Percentiles rank a stretch among this genome's conserved stretches.
Evolutionary conservation across 345 rosid genomes (phyloP).

Genomic region (Crucihimalaya himalaica): DNA sequence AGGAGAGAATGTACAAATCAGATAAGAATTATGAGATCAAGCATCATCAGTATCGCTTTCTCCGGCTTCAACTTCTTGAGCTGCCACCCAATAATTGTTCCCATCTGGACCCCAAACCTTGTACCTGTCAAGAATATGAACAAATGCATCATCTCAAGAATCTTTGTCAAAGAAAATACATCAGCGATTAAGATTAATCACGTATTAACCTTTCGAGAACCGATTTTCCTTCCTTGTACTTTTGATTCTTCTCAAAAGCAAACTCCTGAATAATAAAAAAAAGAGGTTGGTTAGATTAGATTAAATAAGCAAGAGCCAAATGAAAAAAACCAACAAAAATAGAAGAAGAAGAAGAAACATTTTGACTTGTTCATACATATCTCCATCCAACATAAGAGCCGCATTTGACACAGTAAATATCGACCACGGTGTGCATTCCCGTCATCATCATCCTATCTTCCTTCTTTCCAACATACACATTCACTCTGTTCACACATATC

Average conservation of each 20-base stretch:
- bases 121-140: slow-evolving; percentile 49
- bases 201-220: slow-evolving; percentile 61
- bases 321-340: slow-evolving; percentile 40
- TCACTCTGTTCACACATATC: slow-evolving; percentile 51
- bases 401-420: slow-evolving; percentile 83
- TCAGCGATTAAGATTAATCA: not conserved
- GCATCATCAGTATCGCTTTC: slow-evolving; percentile 91
- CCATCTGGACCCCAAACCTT: slow-evolving; percentile 67
- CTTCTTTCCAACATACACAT: slow-evolving; percentile 64
- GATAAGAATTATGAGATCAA: slow-evolving; percentile 41
- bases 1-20: slow-evolving; percentile 35
- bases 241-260: slow-evolving; percentile 66
- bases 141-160: slow-evolving; percentile 50
- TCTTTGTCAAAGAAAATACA: not conserved
- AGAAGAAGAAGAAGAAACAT: slow-evolving; percentile 44
- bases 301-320: slow-evolving; percentile 22
- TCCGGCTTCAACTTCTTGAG: slow-evolving; percentile 68
- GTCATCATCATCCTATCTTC: slow-evolving; percentile 94
- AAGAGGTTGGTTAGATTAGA: not conserved
- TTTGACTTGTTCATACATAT: slow-evolving; percentile 50
- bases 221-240: slow-evolving; percentile 86
- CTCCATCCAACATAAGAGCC: slow-evolving; percentile 87
- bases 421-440: slow-evolving; percentile 85
- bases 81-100: slow-evolving; percentile 53
- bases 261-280: slow-evolving; percentile 46